phyloP scores from a whole-genome alignment of 1,284 basidiomycete genomes.

The Sphagnurus paluster region DNA sequence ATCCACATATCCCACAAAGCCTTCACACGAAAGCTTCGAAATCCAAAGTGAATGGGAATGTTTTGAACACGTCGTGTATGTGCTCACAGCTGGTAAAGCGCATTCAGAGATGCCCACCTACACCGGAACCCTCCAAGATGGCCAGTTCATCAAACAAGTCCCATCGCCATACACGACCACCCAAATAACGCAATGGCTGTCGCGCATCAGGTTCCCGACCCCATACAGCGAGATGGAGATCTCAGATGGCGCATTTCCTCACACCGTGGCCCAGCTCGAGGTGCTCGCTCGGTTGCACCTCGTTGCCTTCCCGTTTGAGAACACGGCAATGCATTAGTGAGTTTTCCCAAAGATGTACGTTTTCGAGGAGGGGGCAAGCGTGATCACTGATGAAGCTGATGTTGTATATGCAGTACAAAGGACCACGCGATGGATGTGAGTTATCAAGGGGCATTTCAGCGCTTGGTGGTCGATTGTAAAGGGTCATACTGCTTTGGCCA shows the following conservation, averaged over 20 bases:
- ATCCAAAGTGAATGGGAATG: too few species aligned
- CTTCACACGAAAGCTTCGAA: too few species aligned
- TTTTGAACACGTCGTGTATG: too few species aligned
- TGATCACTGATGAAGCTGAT: too few species aligned
- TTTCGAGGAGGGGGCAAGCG: conserved; percentile 26
- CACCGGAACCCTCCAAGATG: conserved; percentile 23
- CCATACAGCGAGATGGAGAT: not conserved
- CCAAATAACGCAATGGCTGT: conserved; percentile 26
- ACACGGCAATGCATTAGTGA: conserved; percentile 40
- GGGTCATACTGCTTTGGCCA: conserved; percentile 10
- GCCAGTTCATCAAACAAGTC: conserved; percentile 25
- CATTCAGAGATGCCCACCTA: not conserved
- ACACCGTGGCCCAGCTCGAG: conserved; percentile 28
- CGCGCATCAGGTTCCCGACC: conserved; percentile 20
- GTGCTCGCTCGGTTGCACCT: conserved; percentile 28
- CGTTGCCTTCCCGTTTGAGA: conserved; percentile 36
- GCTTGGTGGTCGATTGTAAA: conserved; percentile 3
- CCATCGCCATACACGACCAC: conserved; percentile 23
- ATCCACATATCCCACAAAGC: too few species aligned
- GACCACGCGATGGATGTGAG: not conserved
- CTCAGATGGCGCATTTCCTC: conserved; percentile 18
- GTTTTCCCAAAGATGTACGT: conserved; percentile 30
- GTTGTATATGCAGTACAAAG: conserved; percentile 21
- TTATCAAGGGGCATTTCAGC: not conserved
- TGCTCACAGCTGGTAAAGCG: too few species aligned